Conservation (phyloP, 225 moss, liverwort and hornwort species). For the Asterella californica region DNA sequence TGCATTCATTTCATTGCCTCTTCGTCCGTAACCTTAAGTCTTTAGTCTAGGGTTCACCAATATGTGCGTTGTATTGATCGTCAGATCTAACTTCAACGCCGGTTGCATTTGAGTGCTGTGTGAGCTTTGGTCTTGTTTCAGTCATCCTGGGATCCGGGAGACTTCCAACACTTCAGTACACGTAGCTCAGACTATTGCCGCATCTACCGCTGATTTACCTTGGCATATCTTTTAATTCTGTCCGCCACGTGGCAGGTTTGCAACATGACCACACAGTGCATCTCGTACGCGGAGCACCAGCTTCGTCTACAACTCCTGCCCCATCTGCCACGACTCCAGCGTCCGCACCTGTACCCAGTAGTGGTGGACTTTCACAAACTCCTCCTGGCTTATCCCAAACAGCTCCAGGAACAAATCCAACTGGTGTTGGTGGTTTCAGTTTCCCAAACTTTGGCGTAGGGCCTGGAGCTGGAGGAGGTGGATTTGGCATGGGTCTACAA, state of each 20-base stretch:
- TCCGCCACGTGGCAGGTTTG: slow-evolving; percentile 52
- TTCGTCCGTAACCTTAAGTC: neutral
- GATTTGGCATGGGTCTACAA: slow-evolving; percentile 77
- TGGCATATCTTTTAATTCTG: neutral
- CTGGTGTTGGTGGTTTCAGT: slow-evolving; percentile 59
- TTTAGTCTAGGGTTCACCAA: neutral
- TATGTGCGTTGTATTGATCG: too few species aligned
- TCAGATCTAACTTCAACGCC: too few species aligned
- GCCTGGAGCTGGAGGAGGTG: slow-evolving; percentile 42
- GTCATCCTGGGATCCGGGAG: neutral
- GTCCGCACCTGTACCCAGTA: slow-evolving; percentile 48
- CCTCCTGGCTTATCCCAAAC: slow-evolving; percentile 33
- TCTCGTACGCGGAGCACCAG: slow-evolving; percentile 84
- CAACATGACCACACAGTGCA: slow-evolving; percentile 96
- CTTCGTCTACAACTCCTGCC: slow-evolving; percentile 42
- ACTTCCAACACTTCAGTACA: neutral
- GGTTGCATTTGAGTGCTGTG: neutral
- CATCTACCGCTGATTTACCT: neutral
- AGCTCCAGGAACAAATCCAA: slow-evolving; percentile 35
- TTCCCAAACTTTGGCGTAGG: slow-evolving; percentile 56
- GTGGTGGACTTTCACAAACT: slow-evolving; percentile 37
- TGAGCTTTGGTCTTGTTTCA: too few species aligned
- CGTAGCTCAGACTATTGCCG: neutral
- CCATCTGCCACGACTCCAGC: slow-evolving; percentile 42
- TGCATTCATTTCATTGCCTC: neutral